A percentile compares a stretch with the other conserved stretches of the same genome.
Conservation (phyloP, 768 basidiomycete species). For the Serendipita vermifera region DNA sequence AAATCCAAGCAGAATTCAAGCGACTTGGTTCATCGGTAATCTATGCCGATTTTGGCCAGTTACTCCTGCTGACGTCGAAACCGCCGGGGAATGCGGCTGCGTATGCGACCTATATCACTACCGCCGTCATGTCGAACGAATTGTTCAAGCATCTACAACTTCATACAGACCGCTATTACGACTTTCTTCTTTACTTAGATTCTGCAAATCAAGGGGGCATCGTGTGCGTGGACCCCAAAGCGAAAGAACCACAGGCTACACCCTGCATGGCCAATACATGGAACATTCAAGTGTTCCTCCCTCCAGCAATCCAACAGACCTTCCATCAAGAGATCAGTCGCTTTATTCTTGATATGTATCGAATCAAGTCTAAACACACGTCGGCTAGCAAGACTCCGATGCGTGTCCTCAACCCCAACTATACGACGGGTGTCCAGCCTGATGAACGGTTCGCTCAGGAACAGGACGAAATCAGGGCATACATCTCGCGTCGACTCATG, state of each 20-base stretch:
- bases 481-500: slow-evolving; percentile 69
- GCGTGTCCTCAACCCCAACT: slow-evolving; percentile 41
- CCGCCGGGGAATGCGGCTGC: slow-evolving; percentile 91
- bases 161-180: slow-evolving; percentile 77
- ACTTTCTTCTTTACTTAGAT: slow-evolving; percentile 94
- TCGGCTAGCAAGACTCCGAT: slow-evolving; percentile 55
- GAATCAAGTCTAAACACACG: slow-evolving; percentile 50
- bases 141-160: slow-evolving; percentile 89
- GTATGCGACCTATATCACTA: slow-evolving; percentile 89
- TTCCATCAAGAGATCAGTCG: slow-evolving; percentile 61
- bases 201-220: slow-evolving; percentile 82
- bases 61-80: slow-evolving; percentile 87
- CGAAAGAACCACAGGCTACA: slow-evolving; percentile 45
- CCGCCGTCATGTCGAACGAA: slow-evolving; percentile 87
- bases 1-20: slow-evolving; percentile 91
- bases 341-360: slow-evolving; percentile 78
- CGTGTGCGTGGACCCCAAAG: slow-evolving; percentile 66
- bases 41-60: slow-evolving; percentile 83
- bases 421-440: slow-evolving; percentile 40
- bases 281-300: slow-evolving; percentile 87
- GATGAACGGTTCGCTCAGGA: slow-evolving; percentile 62
- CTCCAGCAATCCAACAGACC: slow-evolving; percentile 62
- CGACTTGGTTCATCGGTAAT: slow-evolving; percentile 86
- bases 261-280: slow-evolving; percentile 66
- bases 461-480: slow-evolving; percentile 51